Base-by-base conservation (phyloP, 2,329 filamentous ascomycete species). In the Neonectria punicea region DNA sequence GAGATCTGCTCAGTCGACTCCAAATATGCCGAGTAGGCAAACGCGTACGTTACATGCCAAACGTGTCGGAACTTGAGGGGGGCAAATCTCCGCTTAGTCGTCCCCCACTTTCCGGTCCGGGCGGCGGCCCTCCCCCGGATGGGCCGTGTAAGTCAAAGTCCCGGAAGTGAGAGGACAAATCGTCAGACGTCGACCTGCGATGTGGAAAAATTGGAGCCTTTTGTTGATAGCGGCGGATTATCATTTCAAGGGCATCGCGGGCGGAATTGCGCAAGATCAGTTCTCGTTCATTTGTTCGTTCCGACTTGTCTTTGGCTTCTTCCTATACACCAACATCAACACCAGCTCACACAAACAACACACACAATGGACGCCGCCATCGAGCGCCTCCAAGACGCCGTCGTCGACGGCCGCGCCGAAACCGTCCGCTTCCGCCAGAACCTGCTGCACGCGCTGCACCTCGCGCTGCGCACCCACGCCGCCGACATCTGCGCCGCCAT, bases 301-400 rank as follows among this genome's bases (percentile, higher is more conserved):
- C 28, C 10, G 3, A 20, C 28, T 50, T 34, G 20, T 25, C 44
- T 28, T 25, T 16, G 44, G 22, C 44, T 14, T 16, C 20, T 25
- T 25, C 44, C 16, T 49, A 13, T n/a, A 49, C 46, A 28, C 22
- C 16, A 16, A 7, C 5, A 49, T 9, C 20, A 22, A 25, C 28
- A 34, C 47, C 20, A 16, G 3, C 22, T 22, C 22, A 22, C 22
- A 22, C 22, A 22, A 22, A 22, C 22, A 22, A 22, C 22, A 22
- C 22, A 22, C 53, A 53, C 47, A 61, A 73, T 72, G 70, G 61
- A 63, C 66, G 6, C 72, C 22, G 22, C 3, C 22, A 3, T 22
- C 22, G 22, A 22, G 22, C 22, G 22, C 22, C 22, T 22, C 22
- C 22, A 22, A 22, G 22, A 22, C 22, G 22, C 22, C 22, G 22